These are phyloP conservation scores for Eruca vesicaria DNA, from an alignment of 441 rosid genomes.

Conservation along the genomic window DNA sequence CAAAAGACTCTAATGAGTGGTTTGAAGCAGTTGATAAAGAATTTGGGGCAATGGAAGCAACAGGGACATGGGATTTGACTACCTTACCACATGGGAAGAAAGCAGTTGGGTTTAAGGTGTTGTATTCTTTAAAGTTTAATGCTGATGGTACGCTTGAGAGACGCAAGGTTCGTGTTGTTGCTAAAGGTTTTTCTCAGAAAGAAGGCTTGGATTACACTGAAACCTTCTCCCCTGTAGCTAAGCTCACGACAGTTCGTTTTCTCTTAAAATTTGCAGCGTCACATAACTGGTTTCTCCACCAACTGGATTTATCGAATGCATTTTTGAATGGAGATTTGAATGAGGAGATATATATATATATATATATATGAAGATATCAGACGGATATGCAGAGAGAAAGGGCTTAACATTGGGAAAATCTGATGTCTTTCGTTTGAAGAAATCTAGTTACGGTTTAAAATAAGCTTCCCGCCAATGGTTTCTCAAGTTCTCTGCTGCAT, in stretches of 20 bases:
- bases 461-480: background rate
- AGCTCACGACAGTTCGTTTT: background rate
- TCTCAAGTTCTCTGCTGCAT: background rate
- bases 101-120: background rate
- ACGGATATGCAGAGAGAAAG: background rate
- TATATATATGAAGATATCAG: background rate
- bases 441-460: background rate
- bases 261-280: background rate
- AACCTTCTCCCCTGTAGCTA: background rate
- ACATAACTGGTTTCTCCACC: background rate
- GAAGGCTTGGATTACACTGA: background rate
- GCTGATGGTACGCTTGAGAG: background rate
- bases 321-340: background rate
- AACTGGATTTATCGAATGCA: background rate
- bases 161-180: background rate
- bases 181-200: background rate
- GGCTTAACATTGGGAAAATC: background rate
- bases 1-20: background rate
- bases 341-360: background rate
- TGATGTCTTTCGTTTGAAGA: background rate
- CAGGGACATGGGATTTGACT: background rate
- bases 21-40: background rate
- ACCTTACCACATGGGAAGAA: background rate
- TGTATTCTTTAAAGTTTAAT: no score
- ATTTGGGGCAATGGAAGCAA: background rate